Evolutionary conservation across 371 early-diverging fungal genomes (phyloP).

Genomic region (Enterocytospora artemiae): DNA sequence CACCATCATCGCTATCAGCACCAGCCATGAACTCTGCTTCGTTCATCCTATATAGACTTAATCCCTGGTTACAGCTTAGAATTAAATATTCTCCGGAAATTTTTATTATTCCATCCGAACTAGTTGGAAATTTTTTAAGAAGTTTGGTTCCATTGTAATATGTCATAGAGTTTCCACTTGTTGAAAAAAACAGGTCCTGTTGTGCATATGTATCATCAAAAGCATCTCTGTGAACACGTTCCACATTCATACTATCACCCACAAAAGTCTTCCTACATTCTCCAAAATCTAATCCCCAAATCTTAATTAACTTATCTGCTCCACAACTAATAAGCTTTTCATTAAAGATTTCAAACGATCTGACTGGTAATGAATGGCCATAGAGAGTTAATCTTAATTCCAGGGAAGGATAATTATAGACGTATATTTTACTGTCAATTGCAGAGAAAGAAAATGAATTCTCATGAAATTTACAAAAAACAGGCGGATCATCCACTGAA

Average conservation of each 20-base stretch:
- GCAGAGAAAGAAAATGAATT: conserved; percentile 22
- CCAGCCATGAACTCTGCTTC: conserved; percentile 31
- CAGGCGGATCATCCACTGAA: conserved; percentile 26
- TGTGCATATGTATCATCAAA: conserved; percentile 4
- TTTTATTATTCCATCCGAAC: conserved; percentile 8
- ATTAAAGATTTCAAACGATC: conserved; percentile 29
- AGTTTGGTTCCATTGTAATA: conserved; percentile 35
- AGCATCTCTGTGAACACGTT: conserved; percentile 27
- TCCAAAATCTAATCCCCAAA: conserved; percentile 58
- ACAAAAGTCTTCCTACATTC: conserved; percentile 56
- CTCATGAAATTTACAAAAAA: conserved; percentile 30
- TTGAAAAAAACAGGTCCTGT: conserved; percentile 27
- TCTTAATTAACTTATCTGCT: conserved; percentile 55
- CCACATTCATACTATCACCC: conserved; percentile 28
- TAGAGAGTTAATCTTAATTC: conserved; percentile 40
- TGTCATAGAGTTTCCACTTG: conserved; percentile 5
- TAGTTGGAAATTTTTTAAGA: conserved; percentile 23
- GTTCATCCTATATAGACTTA: conserved; percentile 31
- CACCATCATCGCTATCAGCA: conserved; percentile 18
- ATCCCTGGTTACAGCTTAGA: neutral
- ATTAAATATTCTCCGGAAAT: conserved; percentile 21
- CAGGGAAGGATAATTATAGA: conserved; percentile 32
- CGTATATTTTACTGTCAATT: conserved; percentile 46
- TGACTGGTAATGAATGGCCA: conserved; percentile 57
- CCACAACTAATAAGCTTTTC: conserved; percentile 46